Conservation (phyloP, 2,329 filamentous ascomycete species). For the Claviceps sp. region DNA sequence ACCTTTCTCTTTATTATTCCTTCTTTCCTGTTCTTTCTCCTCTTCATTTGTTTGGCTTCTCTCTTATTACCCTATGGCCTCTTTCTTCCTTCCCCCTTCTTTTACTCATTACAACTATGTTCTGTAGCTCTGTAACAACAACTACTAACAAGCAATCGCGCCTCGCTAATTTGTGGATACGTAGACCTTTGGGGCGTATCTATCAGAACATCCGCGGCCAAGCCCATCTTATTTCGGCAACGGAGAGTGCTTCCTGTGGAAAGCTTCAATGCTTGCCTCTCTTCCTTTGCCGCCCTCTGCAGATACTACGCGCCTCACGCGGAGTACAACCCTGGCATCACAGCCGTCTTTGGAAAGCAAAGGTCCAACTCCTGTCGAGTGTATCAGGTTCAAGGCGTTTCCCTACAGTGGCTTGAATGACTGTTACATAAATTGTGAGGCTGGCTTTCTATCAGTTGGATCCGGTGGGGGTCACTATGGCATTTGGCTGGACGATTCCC, state of each 20-base stretch:
- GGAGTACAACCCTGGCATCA: conserved; percentile 25
- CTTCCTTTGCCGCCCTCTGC: conserved; percentile 37
- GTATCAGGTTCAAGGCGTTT: conserved; percentile 91
- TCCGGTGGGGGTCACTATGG: conserved; percentile 85
- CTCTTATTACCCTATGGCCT: not conserved
- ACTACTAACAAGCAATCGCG: not conserved
- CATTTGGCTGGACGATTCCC: conserved; percentile 77
- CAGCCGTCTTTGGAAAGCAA: conserved; percentile 5
- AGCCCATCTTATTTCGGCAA: conserved; percentile 82
- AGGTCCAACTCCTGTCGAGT: conserved; percentile 37
- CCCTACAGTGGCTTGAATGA: conserved; percentile 94
- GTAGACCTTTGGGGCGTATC: conserved; percentile 80
- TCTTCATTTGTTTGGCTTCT: not conserved
- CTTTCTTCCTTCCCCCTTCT: not conserved
- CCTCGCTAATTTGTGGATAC: not conserved
- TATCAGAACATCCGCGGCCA: conserved; percentile 77
- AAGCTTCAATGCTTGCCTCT: conserved; percentile 44
- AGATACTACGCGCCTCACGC: conserved; percentile 34
- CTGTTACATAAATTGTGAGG: conserved; percentile 89
- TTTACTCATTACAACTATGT: not conserved
- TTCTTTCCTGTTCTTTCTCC: not conserved
- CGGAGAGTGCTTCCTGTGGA: conserved; percentile 75
- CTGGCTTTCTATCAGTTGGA: conserved; percentile 71
- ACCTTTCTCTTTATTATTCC: not conserved
- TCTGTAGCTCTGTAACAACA: not conserved